Evolutionary conservation across 257 asterid genomes (phyloP), one percentile per base, ranked within the genome.

Genomic region (Plantago ovata): DNA sequence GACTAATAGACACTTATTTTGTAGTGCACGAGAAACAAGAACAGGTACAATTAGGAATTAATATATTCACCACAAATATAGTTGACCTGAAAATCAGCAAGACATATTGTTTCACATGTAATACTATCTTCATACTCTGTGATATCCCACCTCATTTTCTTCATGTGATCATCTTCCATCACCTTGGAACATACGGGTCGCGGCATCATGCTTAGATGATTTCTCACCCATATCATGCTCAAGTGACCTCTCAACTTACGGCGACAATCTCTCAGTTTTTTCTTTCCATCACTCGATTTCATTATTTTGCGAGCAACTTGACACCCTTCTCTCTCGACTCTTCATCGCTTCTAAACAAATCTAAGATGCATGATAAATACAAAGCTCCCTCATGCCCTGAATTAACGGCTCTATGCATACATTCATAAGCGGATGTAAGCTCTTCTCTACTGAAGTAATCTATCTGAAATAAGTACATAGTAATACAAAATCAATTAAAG

Each of bases 341-440:
- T 0, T 59, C 66, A 6, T 59, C 47, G 0, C 71, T 69, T 4
- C 32, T 10, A 3, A 67, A 53, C 2, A 78, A 42, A 0, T 42
- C 10, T 1, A 68, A 9, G 11, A 74, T 62, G 28, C 72, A 67
- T 0, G 58, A 13, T 4, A 60, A 53, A 1, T 78, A 78, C 0
- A 38, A 0, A 0, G 84, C 78, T 10, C 64, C 76, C 0, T 2
- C 0, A 16, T 77, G 78, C 2, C 75, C 75, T 0, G 20, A 50
- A 1, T 55, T 24, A 28, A 52, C 3, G 18, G 78, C 78, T 46
- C 38, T 53, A 18, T 23, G 5, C 11, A 77, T 28, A 1, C 66
- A 54, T 22, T 16, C 13, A 21, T n/a, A n/a, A n/a, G n/a, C n/a
- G n/a, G 51, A 28, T 7, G 3, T 4, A 1, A 16, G 2, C 0